Conservation (phyloP, 805 yeast genomes). For the Suhomyces xylopsoci region DNA sequence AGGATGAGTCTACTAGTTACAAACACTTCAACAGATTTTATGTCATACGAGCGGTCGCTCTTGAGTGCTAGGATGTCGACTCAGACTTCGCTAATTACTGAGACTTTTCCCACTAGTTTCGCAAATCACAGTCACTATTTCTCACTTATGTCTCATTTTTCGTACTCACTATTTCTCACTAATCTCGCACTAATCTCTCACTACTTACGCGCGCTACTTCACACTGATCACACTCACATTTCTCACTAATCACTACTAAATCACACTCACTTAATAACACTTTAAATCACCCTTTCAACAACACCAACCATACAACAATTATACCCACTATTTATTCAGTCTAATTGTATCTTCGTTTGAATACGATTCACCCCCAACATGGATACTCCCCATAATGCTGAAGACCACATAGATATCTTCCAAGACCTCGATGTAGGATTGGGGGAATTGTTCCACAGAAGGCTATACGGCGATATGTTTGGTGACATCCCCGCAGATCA, state of each 20-base stretch:
- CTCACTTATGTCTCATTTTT: no score
- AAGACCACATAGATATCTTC: constrained; percentile 17
- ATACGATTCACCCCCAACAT: neutral
- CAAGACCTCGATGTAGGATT: constrained; percentile 19
- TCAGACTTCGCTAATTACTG: neutral
- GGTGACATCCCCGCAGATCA: constrained; percentile 1
- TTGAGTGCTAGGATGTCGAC: neutral
- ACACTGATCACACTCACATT: neutral
- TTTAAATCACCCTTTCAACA: neutral
- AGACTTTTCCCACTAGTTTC: neutral
- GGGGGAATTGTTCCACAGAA: constrained; percentile 17
- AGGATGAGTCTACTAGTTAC: neutral
- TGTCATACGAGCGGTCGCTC: neutral
- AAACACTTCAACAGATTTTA: neutral
- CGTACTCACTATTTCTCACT: no score
- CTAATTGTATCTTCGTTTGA: neutral
- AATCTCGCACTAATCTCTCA: neutral
- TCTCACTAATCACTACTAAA: neutral
- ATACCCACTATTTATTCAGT: neutral
- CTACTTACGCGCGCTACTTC: neutral
- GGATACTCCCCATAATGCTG: neutral
- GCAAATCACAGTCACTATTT: neutral
- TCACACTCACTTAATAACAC: neutral
- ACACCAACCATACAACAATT: neutral
- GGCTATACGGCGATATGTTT: constrained; percentile 13